Percentiles rank a stretch among this genome's conserved stretches.
These are phyloP conservation scores for Nicotiana paniculata DNA, from an alignment of 257 asterid genomes.

Conservation along the genomic window DNA sequence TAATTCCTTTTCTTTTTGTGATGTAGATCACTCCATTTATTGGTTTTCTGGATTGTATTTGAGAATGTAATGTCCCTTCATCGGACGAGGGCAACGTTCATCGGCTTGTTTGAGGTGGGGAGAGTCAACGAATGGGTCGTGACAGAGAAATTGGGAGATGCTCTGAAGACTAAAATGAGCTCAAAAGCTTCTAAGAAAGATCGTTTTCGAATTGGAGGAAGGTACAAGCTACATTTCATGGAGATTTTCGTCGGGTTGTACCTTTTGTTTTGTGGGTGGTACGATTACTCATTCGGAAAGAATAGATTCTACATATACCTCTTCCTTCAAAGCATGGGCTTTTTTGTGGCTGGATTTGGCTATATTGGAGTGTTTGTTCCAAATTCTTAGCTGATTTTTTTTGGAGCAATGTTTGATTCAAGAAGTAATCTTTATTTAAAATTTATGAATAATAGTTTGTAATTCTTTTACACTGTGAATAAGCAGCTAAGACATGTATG, in stretches of 20 bases:
- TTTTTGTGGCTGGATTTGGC: conserved; percentile 27
- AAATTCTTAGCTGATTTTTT: not conserved
- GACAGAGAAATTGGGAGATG: conserved; percentile 24
- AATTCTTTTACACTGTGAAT: not conserved
- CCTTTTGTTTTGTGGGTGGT: conserved; percentile 25
- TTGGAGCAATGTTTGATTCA: not conserved
- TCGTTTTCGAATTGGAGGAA: conserved; percentile 5
- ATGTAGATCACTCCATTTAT: conserved; percentile 15
- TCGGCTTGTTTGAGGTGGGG: conserved; percentile 17
- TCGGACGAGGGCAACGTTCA: conserved; percentile 24
- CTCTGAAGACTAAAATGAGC: conserved; percentile 7
- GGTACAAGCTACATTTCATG: conserved; percentile 21
- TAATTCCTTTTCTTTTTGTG: not conserved
- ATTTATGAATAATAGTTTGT: not conserved
- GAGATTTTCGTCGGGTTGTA: conserved; percentile 24
- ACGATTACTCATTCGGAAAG: conserved; percentile 18
- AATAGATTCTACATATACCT: conserved; percentile 27
- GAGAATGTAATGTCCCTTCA: conserved; percentile 30
- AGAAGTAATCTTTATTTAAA: not conserved
- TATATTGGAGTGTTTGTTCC: conserved; percentile 27
- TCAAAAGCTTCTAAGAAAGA: not conserved
- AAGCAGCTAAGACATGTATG: not conserved
- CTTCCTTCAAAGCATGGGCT: conserved; percentile 23
- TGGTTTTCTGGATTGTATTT: conserved; percentile 16
- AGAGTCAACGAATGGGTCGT: conserved; percentile 23